Conservation (phyloP, 805 yeast genomes). For the Candida chauliodis region DNA sequence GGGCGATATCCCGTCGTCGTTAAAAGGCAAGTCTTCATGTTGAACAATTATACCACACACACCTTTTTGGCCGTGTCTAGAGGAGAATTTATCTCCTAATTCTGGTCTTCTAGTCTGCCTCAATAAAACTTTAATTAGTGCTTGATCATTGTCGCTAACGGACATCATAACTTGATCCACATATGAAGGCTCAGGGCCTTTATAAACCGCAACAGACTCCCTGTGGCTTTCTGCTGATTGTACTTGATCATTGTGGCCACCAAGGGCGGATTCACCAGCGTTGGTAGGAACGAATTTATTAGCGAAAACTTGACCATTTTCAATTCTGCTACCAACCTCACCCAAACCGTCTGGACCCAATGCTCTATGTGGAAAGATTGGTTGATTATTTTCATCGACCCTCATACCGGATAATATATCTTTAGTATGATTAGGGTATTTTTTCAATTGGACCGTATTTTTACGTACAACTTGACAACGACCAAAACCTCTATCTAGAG, state of each 20-base stretch:
- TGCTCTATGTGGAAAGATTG: slow-evolving; percentile 81
- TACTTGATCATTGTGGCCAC: slow-evolving; percentile 24
- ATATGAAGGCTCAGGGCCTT: slow-evolving; percentile 93
- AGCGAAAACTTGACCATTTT: slow-evolving; percentile 89
- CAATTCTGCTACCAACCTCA: slow-evolving; percentile 88
- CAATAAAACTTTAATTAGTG: slow-evolving; percentile 83
- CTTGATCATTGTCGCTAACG: slow-evolving; percentile 92
- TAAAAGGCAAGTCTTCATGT: slow-evolving; percentile 95
- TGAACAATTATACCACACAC: slow-evolving; percentile 97
- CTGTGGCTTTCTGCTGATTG: slow-evolving; percentile 59
- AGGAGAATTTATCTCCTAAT: slow-evolving; percentile 94
- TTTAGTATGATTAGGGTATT: slow-evolving; percentile 90
- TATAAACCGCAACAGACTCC: slow-evolving; percentile 87
- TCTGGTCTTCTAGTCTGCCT: slow-evolving; percentile 98
- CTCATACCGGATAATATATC: slow-evolving; percentile 92
- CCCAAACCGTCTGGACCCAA: slow-evolving; percentile 95
- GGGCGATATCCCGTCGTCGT: slow-evolving; percentile 86
- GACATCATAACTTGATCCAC: slow-evolving; percentile 98
- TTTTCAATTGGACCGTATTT: slow-evolving; percentile 82
- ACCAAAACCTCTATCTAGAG: slow-evolving; percentile 95
- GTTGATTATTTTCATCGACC: slow-evolving; percentile 74
- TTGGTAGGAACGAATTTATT: slow-evolving; percentile 91
- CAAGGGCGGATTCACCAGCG: slow-evolving; percentile 64
- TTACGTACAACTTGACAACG: slow-evolving; percentile 94
- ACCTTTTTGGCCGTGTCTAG: slow-evolving; percentile 98